These are phyloP conservation scores for Panicum hallii DNA, from an alignment of 202 grass and related monocot species.

Conservation along the genomic window DNA sequence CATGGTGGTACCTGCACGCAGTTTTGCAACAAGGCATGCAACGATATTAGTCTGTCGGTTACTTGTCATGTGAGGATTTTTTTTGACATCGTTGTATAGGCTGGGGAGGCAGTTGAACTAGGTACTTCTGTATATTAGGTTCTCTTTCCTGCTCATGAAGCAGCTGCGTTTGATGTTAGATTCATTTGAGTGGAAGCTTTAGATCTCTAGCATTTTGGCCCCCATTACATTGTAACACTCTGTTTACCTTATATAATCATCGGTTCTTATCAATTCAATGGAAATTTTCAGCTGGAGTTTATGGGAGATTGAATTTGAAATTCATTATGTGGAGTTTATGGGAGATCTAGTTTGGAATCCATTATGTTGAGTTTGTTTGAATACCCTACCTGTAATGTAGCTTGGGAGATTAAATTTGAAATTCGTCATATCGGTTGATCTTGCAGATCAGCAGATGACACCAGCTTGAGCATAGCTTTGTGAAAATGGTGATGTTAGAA, in stretches of 20 bases:
- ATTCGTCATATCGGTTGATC: neutral
- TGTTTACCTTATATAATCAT: constrained; percentile 43
- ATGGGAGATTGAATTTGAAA: neutral
- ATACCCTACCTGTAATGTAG: neutral
- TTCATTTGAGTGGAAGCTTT: constrained; percentile 52
- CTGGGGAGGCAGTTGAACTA: constrained; percentile 55
- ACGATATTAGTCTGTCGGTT: constrained; percentile 47
- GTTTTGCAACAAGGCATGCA: constrained; percentile 48
- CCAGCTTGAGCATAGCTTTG: neutral
- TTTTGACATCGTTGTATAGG: constrained; percentile 59
- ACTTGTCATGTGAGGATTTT: constrained; percentile 60
- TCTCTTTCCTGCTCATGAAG: constrained; percentile 55
- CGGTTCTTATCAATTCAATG: constrained; percentile 35
- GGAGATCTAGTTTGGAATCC: neutral
- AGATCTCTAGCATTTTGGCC: constrained; percentile 46
- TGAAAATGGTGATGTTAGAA: neutral
- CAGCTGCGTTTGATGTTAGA: constrained; percentile 52
- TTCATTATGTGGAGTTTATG: neutral
- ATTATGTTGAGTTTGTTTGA: neutral
- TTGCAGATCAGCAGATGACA: neutral
- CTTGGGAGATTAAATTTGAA: neutral
- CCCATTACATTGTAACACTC: constrained; percentile 50
- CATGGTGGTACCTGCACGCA: constrained; percentile 12
- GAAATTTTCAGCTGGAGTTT: neutral
- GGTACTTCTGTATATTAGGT: constrained; percentile 71